phyloP scores from a whole-genome alignment of 352 stramenopile genomes.

The Blastocystis sp. region DNA sequence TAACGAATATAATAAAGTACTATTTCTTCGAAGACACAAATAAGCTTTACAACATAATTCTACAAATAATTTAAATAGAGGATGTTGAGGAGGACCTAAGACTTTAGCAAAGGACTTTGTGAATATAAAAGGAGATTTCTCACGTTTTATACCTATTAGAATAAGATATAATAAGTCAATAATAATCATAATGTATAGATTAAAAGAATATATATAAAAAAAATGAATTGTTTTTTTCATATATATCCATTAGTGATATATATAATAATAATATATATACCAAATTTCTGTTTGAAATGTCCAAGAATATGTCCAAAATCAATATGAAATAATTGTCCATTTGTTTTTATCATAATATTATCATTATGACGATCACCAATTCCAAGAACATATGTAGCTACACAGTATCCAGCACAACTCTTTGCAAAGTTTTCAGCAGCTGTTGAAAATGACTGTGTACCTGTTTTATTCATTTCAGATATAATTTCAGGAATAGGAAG shows the following conservation, averaged over 20 bases:
- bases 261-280: too few species aligned
- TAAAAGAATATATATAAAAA: too few species aligned
- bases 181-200: too few species aligned
- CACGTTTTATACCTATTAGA: constrained; percentile 66
- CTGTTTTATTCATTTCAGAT: not conserved
- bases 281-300: constrained; percentile 76
- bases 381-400: constrained; percentile 71
- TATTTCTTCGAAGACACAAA: constrained; percentile 5
- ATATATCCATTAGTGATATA: too few species aligned
- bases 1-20: constrained; percentile 17
- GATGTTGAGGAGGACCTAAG: constrained; percentile 57
- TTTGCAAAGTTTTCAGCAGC: constrained; percentile 63
- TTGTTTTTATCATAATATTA: constrained; percentile 76
- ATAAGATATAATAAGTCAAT: too few species aligned
- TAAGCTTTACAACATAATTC: constrained; percentile 10
- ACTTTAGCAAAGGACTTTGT: constrained; percentile 63
- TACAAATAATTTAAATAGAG: constrained; percentile 54
- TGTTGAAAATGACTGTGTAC: constrained; percentile 48
- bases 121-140: constrained; percentile 70
- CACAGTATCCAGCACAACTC: constrained; percentile 68
- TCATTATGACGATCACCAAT: constrained; percentile 76
- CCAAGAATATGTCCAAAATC: constrained; percentile 80
- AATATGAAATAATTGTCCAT: constrained; percentile 79
- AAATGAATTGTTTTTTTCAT: too few species aligned
- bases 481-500: too few species aligned